A percentile compares a stretch with the other conserved stretches of the same genome.
Evolutionary conservation across 2,329 filamentous ascomycete genomes (phyloP).

Genomic region (Ophiostoma populinum): DNA sequence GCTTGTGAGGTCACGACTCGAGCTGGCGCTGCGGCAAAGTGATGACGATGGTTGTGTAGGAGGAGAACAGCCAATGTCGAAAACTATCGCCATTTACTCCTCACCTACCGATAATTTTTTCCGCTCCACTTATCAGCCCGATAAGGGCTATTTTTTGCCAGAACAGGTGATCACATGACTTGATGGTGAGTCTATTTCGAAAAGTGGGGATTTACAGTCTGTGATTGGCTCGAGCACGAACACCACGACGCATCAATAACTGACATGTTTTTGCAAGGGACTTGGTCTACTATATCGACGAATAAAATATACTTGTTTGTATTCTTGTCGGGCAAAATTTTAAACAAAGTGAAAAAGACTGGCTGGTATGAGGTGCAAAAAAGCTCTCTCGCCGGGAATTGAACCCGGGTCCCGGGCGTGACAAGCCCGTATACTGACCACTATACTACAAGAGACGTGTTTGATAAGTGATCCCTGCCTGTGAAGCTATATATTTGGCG

Average conservation of each 20-base stretch:
- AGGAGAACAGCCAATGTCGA: not conserved
- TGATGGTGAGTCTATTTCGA: no score
- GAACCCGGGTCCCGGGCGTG: conserved; percentile 10
- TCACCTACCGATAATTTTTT: conserved; percentile 1
- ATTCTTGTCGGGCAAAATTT: no score
- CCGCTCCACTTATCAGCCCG: conserved; percentile 1
- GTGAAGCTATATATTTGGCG: not conserved
- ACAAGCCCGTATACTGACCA: conserved; percentile 12
- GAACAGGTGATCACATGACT: no score
- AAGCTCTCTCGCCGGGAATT: conserved; percentile 8
- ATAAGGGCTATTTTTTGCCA: no score
- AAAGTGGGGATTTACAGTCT: no score
- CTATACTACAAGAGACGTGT: conserved; percentile 11
- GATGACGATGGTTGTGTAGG: conserved; percentile 9
- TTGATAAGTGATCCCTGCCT: no score
- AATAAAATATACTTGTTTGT: no score
- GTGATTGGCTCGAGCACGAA: no score
- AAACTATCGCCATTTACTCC: not conserved
- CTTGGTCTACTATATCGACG: no score
- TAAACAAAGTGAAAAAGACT: not conserved
- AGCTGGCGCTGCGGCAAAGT: conserved; percentile 13
- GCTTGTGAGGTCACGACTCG: conserved; percentile 14
- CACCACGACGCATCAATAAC: no score
- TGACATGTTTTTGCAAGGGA: no score
- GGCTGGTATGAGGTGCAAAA: no score